A percentile compares a stretch with the other conserved stretches of the same genome.
These are phyloP conservation scores for Vickermania ingenoplastis DNA, from an alignment of 208 protist species.

Conservation along the genomic window DNA sequence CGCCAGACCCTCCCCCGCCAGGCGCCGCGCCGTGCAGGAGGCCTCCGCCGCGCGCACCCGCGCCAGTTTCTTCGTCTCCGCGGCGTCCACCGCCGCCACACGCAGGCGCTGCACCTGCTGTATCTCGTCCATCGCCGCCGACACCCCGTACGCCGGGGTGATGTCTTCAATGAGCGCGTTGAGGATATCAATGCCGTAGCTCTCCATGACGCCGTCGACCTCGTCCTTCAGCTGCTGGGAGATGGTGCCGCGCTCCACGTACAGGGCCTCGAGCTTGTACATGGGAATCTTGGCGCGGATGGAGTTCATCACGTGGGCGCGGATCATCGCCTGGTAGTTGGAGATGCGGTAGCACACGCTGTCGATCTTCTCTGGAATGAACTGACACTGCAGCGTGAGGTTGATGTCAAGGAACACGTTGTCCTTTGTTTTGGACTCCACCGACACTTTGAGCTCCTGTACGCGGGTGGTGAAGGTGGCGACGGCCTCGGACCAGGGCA, in stretches of 20 bases:
- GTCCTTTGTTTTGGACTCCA: conserved; percentile 80
- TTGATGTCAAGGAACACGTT: conserved; percentile 69
- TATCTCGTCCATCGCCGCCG: conserved; percentile 66
- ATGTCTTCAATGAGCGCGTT: conserved; percentile 71
- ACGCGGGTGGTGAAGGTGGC: conserved; percentile 30
- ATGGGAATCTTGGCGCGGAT: conserved; percentile 56
- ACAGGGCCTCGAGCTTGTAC: conserved; percentile 75
- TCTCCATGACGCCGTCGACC: conserved; percentile 36
- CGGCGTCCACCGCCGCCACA: conserved; percentile 64
- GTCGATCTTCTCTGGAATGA: conserved; percentile 24
- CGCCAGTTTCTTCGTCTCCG: conserved; percentile 61
- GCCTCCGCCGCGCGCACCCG: conserved; percentile 69
- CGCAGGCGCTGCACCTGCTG: conserved; percentile 60
- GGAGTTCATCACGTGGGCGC: conserved; percentile 60
- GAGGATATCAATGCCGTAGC: conserved; percentile 66
- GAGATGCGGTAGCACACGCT: conserved; percentile 34
- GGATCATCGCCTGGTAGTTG: conserved; percentile 33
- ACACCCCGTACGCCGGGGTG: conserved; percentile 41
- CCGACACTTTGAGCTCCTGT: conserved; percentile 19
- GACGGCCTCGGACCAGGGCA: conserved; percentile 27
- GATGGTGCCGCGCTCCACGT: conserved; percentile 64
- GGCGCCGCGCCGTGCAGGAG: conserved; percentile 41
- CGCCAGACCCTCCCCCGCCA: conserved; percentile 43
- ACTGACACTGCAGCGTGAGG: conserved; percentile 50
- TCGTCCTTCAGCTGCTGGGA: conserved; percentile 63